Evolutionary conservation across 1,284 basidiomycete genomes (phyloP).

Genomic region (Exsudoporus floridanus): DNA sequence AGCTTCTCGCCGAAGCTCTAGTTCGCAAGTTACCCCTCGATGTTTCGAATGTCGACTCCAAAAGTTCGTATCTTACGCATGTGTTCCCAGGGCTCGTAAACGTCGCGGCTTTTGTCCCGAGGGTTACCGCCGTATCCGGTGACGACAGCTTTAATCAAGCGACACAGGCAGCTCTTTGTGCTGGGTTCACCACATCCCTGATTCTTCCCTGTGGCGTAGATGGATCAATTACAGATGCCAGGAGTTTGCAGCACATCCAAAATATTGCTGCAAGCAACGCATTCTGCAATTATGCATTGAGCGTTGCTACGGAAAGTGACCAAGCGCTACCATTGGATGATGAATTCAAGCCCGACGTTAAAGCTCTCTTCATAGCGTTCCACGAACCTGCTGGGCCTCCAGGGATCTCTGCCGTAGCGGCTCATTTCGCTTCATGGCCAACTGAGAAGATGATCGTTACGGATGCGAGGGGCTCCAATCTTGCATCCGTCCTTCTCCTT

Average conservation of each 20-base stretch:
- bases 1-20: constrained; percentile 93
- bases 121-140: constrained; percentile 52
- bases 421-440: constrained; percentile 92
- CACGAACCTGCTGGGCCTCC: constrained; percentile 49
- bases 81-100: constrained; percentile 93
- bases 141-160: constrained; percentile 68
- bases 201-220: constrained; percentile 72
- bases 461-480: constrained; percentile 88
- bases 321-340: constrained; percentile 73
- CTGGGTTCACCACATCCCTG: constrained; percentile 84
- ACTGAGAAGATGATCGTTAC: constrained; percentile 90
- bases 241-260: constrained; percentile 68
- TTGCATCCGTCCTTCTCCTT: constrained; percentile 91
- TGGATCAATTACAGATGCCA: constrained; percentile 64
- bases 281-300: constrained; percentile 86
- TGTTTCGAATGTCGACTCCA: constrained; percentile 90
- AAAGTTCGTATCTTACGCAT: constrained; percentile 90
- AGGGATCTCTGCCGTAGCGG: constrained; percentile 67
- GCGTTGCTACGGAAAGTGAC: constrained; percentile 69
- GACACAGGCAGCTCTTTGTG: constrained; percentile 79
- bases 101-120: constrained; percentile 86
- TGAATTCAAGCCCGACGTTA: constrained; percentile 74
- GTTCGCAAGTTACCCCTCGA: constrained; percentile 86
- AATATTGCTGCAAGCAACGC: constrained; percentile 62
- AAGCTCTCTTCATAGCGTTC: constrained; percentile 85